Evolutionary conservation across 73 alveolate species (phyloP).

Genomic region (Paramecium caudatum): DNA sequence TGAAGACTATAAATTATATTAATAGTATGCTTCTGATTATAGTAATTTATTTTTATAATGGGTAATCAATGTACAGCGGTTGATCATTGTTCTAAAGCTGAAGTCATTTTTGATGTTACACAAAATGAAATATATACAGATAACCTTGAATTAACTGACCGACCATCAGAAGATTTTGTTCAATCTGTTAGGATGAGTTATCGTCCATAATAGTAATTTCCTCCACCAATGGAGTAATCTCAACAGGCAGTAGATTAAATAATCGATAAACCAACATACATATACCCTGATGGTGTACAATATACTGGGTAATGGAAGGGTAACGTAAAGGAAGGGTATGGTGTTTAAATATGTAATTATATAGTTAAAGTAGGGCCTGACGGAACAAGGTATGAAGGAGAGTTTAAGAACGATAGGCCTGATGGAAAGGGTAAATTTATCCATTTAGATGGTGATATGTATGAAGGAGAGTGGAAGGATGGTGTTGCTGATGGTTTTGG

Average conservation of each 20-base stretch:
- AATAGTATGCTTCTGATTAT: too few relatives aligned
- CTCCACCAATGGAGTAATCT: neutral
- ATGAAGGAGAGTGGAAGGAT: conserved; percentile 79
- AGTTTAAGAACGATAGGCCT: conserved; percentile 71
- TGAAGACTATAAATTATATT: too few relatives aligned
- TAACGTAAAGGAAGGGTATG: conserved; percentile 36
- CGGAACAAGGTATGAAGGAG: conserved; percentile 78
- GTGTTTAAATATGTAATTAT: neutral
- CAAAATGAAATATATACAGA: conserved; percentile 30
- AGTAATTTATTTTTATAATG: too few relatives aligned
- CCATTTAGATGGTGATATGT: conserved; percentile 78
- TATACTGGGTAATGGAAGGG: conserved; percentile 66
- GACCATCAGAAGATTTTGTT: conserved; percentile 63
- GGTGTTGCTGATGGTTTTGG: conserved; percentile 86
- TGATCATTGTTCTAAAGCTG: conserved; percentile 66
- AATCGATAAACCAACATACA: conserved; percentile 64
- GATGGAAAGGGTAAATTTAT: conserved; percentile 79
- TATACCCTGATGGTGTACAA: conserved; percentile 23
- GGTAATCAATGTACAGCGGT: conserved; percentile 66
- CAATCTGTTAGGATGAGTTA: conserved; percentile 19
- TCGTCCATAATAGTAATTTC: conserved; percentile 14
- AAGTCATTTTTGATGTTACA: conserved; percentile 31
- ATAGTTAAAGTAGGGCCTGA: conserved; percentile 62
- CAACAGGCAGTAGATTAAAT: conserved; percentile 54
- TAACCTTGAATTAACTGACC: conserved; percentile 14